Conservation (phyloP, 768 basidiomycete genomes). For the Suillus paluster region DNA sequence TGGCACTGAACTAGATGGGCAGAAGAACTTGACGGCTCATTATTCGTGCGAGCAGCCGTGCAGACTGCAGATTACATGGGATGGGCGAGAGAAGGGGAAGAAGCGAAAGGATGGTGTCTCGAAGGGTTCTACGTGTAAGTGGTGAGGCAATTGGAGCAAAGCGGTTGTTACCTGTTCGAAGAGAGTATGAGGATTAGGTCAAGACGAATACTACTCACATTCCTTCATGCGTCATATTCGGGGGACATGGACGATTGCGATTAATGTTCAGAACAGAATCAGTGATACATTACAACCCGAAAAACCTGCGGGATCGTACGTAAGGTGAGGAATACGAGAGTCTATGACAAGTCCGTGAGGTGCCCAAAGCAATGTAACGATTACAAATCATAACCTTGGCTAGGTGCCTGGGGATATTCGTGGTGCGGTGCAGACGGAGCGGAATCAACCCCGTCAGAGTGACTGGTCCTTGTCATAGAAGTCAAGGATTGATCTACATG, state of each 20-base stretch:
- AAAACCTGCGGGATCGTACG: not conserved
- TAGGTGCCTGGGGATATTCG: not conserved
- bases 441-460: not conserved
- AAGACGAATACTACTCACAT: not conserved
- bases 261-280: not conserved
- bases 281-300: not conserved
- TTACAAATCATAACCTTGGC: not conserved
- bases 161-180: not conserved
- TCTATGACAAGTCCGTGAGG: not conserved
- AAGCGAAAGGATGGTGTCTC: conserved; percentile 27
- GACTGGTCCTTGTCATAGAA: not conserved
- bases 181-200: not conserved
- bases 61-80: conserved; percentile 33
- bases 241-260: not conserved
- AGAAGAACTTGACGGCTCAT: conserved; percentile 39
- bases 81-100: conserved; percentile 26
- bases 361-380: not conserved
- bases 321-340: not conserved
- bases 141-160: not conserved
- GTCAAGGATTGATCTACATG: not conserved
- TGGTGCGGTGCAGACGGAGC: not conserved
- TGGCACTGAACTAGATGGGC: conserved; percentile 35
- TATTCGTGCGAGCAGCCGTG: conserved; percentile 38
- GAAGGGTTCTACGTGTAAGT: conserved; percentile 29
- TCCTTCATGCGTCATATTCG: not conserved